Base-by-base conservation (phyloP, 2,329 filamentous ascomycete genomes). In the Chrysoporthe austroafricana region DNA sequence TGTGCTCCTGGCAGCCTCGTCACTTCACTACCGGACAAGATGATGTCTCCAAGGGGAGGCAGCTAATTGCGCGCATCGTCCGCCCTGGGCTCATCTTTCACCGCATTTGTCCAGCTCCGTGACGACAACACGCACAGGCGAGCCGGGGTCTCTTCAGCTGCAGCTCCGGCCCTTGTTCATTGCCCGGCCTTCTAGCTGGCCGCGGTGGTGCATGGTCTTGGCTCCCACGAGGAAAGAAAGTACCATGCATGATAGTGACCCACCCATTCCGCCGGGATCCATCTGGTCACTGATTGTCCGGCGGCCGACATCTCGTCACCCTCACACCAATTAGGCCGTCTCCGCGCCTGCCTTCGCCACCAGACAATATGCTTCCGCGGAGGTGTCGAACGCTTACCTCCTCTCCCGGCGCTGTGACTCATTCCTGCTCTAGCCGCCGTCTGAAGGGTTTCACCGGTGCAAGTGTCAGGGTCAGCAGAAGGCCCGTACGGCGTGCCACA, bases 71-170 rank as follows among this genome's bases (percentile, higher is more conserved):
- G 1, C 9, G 50, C 13, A 34, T 32, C 14, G 26, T 54, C 21
- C 13, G 21, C 32, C 21, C 26, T 32, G 7, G 50, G 13, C 3
- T 54, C n/a, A 26, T 32, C 50, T 54, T 26, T 54, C 50, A 34
- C 26, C 21, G 26, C 50, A 54, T 32, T 54, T 34, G 26, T 32
- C n/a, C 50, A 54, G 50, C 50, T 32, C 50, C 32, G 50, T 11
- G 18, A 21, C 50, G 21, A 52, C 1, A 32, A 54, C 4, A 32
- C 7, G 21, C 50, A 54, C 11, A 54, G 7, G 13, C 26, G 26
- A 54, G 21, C 50, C 26, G 14, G 50, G 50, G 50, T 54, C 50
- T 54, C 50, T 32, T 54, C 50, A 34, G 50, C 50, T 54, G 50
- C 21, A 6, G 26, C 4, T 4, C 50, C 9, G 21, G 16, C 50